Conservation (phyloP, 1,139 yeast genomes). For the Pichia cactophila region DNA sequence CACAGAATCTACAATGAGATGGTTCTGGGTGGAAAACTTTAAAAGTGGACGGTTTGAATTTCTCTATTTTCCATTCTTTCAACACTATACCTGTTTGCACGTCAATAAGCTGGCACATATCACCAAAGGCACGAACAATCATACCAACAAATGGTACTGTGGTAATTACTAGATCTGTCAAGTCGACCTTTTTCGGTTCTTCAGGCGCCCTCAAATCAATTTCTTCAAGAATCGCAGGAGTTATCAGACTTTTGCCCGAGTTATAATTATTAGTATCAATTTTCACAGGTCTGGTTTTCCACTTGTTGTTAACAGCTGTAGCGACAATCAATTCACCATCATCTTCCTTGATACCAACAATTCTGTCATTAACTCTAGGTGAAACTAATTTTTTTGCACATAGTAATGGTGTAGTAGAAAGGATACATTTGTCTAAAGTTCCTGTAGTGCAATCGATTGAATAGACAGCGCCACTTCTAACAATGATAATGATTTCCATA, state of each 20-base stretch:
- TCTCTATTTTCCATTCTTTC: constrained; percentile 50
- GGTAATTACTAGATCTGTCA: constrained; percentile 30
- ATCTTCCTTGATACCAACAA: constrained; percentile 48
- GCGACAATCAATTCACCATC: constrained; percentile 53
- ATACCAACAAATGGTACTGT: constrained; percentile 64
- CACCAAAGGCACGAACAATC: constrained; percentile 50
- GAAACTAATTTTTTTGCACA: constrained; percentile 53
- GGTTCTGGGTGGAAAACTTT: constrained; percentile 76
- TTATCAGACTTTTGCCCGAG: constrained; percentile 27
- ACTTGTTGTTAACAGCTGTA: constrained; percentile 55
- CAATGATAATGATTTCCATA: constrained; percentile 34
- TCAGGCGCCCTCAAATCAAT: constrained; percentile 3
- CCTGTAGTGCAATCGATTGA: constrained; percentile 46
- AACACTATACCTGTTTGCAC: constrained; percentile 65
- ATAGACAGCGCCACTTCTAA: constrained; percentile 39
- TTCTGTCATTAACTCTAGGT: constrained; percentile 68
- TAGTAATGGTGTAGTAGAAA: constrained; percentile 29
- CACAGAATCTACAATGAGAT: constrained; percentile 84
- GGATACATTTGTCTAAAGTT: constrained; percentile 22
- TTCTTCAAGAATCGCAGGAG: constrained; percentile 30
- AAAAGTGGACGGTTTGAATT: constrained; percentile 53
- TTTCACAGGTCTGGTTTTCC: constrained; percentile 50
- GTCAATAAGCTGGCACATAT: constrained; percentile 61
- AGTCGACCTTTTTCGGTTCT: constrained; percentile 6
- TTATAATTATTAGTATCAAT: constrained; percentile 45